Evolutionary conservation across 306 rosid species (phyloP), one percentile per base, ranked within the genome.

Genomic region (Gleditsia sinensis): DNA sequence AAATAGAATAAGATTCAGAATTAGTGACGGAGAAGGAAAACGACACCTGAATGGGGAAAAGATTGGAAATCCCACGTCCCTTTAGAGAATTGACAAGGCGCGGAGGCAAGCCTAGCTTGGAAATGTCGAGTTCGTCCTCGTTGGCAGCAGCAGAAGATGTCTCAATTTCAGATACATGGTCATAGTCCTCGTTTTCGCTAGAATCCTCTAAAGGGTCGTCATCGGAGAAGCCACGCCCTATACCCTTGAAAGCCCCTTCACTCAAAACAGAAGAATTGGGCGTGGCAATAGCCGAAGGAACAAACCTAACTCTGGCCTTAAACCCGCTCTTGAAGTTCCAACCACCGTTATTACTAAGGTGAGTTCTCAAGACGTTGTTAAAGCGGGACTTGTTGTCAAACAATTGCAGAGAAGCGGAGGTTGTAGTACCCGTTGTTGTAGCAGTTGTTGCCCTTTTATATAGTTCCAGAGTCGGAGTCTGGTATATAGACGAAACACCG

Each of bases 41-140:
- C 0, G n/a, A 6, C 14, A 90, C 99, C 86, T 94, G 99, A 76
- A 94, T 94, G 36, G 99, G 97, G 80, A 94, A 94, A 71, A 94
- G 99, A 10, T 70, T 51, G 7, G 86, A 80, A 84, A 94, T 94
- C 74, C 97, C 97, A 25, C 99, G 96, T 36, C 54, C 81, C 32
- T 69, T 69, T 17, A 94, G 94, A 4, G 93, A 21, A 2, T 87
- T 88, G 1, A 88, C 87, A 12, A 94, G 92, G 9, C 85, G 86
- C 13, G 67, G 55, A 53, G 99, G 99, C 83, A 92, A 76, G 3
- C 81, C 69, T 69, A 90, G 64, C 73, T 88, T 87, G 43, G 96
- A 72, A 81, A 92, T 4, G 39, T 89, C 91, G 64, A 92, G 94
- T 71, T 92, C 94, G 13, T 90, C 88, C 0, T 58, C 36, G 4